Conservation (phyloP, 108 stramenopile species). For the Schizochytrium sp. region DNA sequence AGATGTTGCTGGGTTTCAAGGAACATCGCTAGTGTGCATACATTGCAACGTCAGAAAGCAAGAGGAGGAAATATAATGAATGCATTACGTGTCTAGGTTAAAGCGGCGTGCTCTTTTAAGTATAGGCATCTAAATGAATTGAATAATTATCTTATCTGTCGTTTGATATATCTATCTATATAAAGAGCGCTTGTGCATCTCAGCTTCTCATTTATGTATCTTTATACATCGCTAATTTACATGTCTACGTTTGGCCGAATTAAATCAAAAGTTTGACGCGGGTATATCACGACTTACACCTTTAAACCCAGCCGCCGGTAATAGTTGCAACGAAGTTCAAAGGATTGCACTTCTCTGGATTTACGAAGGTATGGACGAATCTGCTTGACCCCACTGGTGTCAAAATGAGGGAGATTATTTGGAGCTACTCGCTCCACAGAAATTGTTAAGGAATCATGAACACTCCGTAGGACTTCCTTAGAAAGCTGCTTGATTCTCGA, state of each 20-base stretch:
- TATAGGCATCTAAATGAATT: too few relatives aligned
- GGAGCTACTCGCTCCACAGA: neutral
- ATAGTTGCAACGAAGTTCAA: neutral
- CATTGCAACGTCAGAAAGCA: neutral
- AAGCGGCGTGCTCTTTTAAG: too few relatives aligned
- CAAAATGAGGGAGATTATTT: neutral
- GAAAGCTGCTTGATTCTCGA: neutral
- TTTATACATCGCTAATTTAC: too few relatives aligned
- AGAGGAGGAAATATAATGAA: neutral
- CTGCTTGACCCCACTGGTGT: slow-evolving; percentile 8
- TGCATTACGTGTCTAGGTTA: too few relatives aligned
- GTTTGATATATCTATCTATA: too few relatives aligned
- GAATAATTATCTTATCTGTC: too few relatives aligned
- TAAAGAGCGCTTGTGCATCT: too few relatives aligned
- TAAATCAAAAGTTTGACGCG: too few relatives aligned
- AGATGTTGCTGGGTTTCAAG: neutral
- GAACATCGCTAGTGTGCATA: neutral
- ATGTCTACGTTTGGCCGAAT: too few relatives aligned
- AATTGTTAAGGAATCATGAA: neutral
- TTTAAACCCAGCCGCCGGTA: slow-evolving; percentile 32
- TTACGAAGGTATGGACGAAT: neutral
- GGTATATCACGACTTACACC: neutral
- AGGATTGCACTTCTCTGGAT: neutral
- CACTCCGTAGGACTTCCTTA: neutral
- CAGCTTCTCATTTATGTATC: too few relatives aligned